Percentiles rank a stretch among this genome's conserved stretches.
These are phyloP conservation scores for Cadophora luteo-olivacea DNA, from an alignment of 2,329 filamentous ascomycete genomes.

Conservation along the genomic window DNA sequence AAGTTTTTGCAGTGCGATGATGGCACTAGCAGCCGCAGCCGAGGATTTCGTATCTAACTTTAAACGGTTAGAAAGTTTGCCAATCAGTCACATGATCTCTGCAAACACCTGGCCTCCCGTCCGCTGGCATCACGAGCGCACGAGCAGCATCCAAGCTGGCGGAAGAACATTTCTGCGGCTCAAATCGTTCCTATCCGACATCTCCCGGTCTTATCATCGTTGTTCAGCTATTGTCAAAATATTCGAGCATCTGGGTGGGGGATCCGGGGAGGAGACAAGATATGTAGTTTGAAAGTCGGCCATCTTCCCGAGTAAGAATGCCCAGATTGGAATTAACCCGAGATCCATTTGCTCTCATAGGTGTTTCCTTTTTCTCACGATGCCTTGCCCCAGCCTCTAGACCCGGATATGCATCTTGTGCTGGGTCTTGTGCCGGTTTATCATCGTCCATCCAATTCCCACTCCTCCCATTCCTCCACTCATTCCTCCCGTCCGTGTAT, in stretches of 20 bases:
- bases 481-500: conserved; percentile 23
- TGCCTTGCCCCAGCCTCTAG: neutral
- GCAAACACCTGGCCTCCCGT: neutral
- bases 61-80: neutral
- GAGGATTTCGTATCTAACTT: neutral
- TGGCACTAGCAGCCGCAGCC: conserved; percentile 21
- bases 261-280: conserved; percentile 1
- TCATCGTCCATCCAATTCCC: conserved; percentile 26
- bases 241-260: neutral
- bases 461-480: neutral
- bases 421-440: conserved; percentile 29
- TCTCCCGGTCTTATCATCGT: conserved; percentile 17
- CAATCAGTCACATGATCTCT: neutral
- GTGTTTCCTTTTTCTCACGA: neutral
- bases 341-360: neutral
- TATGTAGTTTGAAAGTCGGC: neutral
- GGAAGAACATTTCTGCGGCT: conserved; percentile 26
- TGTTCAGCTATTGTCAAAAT: neutral
- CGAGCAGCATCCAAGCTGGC: neutral
- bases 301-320: conserved; percentile 5
- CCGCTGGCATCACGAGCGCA: neutral
- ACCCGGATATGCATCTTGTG: conserved; percentile 10
- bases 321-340: conserved; percentile 7
- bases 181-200: conserved; percentile 23
- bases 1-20: conserved; percentile 48